Evolutionary conservation across 306 rosid species (phyloP), one percentile per base, ranked within the genome.

Genomic region (Prunus campanulata): DNA sequence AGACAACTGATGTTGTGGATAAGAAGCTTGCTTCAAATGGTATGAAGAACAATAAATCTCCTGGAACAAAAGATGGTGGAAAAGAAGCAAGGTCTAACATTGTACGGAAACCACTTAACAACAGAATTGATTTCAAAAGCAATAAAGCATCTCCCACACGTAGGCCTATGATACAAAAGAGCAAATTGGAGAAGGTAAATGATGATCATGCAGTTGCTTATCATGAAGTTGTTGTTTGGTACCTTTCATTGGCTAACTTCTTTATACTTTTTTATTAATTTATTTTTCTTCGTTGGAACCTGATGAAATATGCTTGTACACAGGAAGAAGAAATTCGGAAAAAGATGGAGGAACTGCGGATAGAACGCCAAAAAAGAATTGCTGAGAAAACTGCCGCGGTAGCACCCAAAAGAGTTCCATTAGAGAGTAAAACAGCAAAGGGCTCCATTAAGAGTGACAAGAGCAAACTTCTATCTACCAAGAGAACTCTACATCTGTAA

Each of bases 311-410:
- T 74, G 74, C 16, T 75, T 72, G 71, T 77, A 61, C 55, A 83
- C 77, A 87, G 91, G 93, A 89, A 85, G 91, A 89, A 70, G 93
- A 89, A 83, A 80, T 67, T 3, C 70, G 93, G 77, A 85, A 80
- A 81, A 85, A 72, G 83, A 82, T 74, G 91, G 93, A 89, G 71
- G 91, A 87, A 75, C 20, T 79, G 81, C 6, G 10, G 54, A 71
- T 19, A 3, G 88, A 89, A 80, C 89, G 89, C 54, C 90, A 85
- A 81, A 85, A 85, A 72, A 85, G 93, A 87, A 89, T 89, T 3
- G 86, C 90, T 3, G 93, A 87, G 81, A 87, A 89, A 87, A 85
- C 88, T 64, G 88, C 91, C 54, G 82, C 88, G 63, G 69, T 52
- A 11, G 66, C 47, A 14, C 68, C 84, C 6, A 86, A 59, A 71